These are phyloP conservation scores for Phoma sp. DNA, from an alignment of 2,329 filamentous ascomycete species.

Conservation along the genomic window DNA sequence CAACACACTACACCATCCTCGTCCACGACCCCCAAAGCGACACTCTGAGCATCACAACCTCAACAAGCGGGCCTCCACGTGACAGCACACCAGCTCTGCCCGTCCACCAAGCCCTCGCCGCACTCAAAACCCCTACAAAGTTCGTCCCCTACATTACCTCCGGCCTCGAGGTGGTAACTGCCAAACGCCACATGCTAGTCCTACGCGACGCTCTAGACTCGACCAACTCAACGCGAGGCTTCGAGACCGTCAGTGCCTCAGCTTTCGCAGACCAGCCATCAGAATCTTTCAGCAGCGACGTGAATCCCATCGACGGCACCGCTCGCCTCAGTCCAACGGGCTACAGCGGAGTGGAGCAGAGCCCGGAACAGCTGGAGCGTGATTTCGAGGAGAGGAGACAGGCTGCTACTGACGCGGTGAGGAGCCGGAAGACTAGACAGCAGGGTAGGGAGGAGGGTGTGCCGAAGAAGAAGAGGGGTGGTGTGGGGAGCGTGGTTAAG, in stretches of 20 bases:
- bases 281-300: constrained; percentile 1
- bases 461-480: constrained; percentile 18
- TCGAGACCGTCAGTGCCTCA: constrained; percentile 1
- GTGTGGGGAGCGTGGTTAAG: constrained; percentile 34
- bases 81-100: constrained; percentile 28
- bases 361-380: constrained; percentile 28
- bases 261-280: background rate
- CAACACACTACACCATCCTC: constrained; percentile 33
- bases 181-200: constrained; percentile 40
- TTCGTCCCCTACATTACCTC: constrained; percentile 40
- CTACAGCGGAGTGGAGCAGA: constrained; percentile 39
- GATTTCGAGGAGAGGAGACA: constrained; percentile 32
- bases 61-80: constrained; percentile 22
- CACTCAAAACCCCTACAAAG: constrained; percentile 34
- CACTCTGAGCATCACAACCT: constrained; percentile 33
- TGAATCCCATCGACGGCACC: constrained; percentile 48
- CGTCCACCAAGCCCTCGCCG: constrained; percentile 36
- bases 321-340: constrained; percentile 40
- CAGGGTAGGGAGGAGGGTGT: background rate
- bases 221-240: constrained; percentile 15
- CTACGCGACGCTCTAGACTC: constrained; percentile 29
- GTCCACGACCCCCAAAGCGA: constrained; percentile 37
- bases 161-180: constrained; percentile 36
- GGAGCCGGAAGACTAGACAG: constrained; percentile 9
- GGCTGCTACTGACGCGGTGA: constrained; percentile 18